These are phyloP conservation scores for Pestalotiopsis sp. DNA, from an alignment of 2,329 filamentous ascomycete genomes.

Conservation along the genomic window DNA sequence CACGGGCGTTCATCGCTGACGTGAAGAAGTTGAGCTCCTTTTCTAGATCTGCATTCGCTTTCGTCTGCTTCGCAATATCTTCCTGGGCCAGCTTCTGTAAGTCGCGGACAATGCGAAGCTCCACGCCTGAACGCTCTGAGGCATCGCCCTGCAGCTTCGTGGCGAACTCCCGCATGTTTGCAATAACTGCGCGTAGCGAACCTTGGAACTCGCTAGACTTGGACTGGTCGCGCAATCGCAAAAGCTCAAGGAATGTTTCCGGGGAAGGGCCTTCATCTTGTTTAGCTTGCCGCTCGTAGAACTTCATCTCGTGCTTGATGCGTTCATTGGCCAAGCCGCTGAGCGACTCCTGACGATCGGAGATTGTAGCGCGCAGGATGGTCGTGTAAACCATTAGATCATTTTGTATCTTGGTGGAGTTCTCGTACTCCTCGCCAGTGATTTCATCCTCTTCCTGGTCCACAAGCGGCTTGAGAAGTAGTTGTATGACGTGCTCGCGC, in stretches of 20 bases:
- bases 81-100: slow-evolving; percentile 65
- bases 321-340: slow-evolving; percentile 78
- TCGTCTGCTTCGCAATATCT: slow-evolving; percentile 53
- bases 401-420: slow-evolving; percentile 86
- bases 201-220: slow-evolving; percentile 53
- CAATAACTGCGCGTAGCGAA: slow-evolving; percentile 72
- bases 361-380: slow-evolving; percentile 72
- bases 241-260: slow-evolving; percentile 57
- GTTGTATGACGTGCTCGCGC: slow-evolving; percentile 72
- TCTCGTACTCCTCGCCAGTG: slow-evolving; percentile 88
- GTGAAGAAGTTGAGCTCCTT: slow-evolving; percentile 78
- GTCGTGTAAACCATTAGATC: slow-evolving; percentile 87
- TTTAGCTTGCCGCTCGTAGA: slow-evolving; percentile 62
- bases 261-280: slow-evolving; percentile 73
- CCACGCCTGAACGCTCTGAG: slow-evolving; percentile 55
- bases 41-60: slow-evolving; percentile 53
- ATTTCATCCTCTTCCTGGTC: slow-evolving; percentile 78
- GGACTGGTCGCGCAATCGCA: slow-evolving; percentile 47
- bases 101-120: slow-evolving; percentile 65
- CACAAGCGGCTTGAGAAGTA: slow-evolving; percentile 75
- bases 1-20: slow-evolving; percentile 77
- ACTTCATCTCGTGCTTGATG: slow-evolving; percentile 71
- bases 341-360: slow-evolving; percentile 77
- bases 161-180: slow-evolving; percentile 68
- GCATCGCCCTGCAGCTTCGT: slow-evolving; percentile 63